Evolutionary conservation across 768 basidiomycete genomes (phyloP), one percentile per base, ranked within the genome.

Genomic region (Symmetrospora coprosmae): DNA sequence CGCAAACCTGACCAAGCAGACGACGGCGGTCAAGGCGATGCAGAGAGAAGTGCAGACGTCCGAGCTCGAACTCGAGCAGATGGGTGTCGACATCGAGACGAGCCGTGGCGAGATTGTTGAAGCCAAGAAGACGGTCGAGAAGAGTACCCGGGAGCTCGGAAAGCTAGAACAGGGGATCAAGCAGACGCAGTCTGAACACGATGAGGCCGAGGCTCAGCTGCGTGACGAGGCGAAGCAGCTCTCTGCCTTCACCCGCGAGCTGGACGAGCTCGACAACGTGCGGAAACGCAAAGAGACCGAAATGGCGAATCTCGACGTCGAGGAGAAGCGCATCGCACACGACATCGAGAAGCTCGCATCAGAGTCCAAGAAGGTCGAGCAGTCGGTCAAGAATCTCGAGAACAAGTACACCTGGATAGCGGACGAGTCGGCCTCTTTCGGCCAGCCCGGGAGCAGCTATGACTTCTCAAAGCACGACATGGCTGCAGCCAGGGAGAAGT

Each of bases 31-130:
- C 63, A 97, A 96, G 75, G 80, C 81, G 8, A 79, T 83, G 65
- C 89, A 94, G 69, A 89, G 86, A 74, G 89, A 91, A 61, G 76
- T 85, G 23, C 90, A 96, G 69, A 87, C 88, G 0, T 84, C 83
- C 1, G 77, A 77, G 30, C 79, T 97, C 7, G 92, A 97, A 69
- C 6, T 14, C 89, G 87, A 89, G 65, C 86, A 88, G 79, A 74
- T 85, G n/a, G 81, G 85, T 67, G 75, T 75, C 33, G 87, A 91
- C 65, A 79, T 89, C 33, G 75, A 77, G 47, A 67, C 74, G 2
- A 78, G 81, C n/a, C 74, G 71, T 13, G 64, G 61, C 4, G 74
- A 76, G 50, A 73, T 79, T 9, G 67, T 71, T 27, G 78, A 78
- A 53, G 78, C 78, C 2, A 69, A 72, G 33, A 67, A 69, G 0